A percentile compares a stretch with the other conserved stretches of the same genome.
Evolutionary conservation across 768 basidiomycete genomes (phyloP).

Genomic region (Dictyophora rubrovolvata): DNA sequence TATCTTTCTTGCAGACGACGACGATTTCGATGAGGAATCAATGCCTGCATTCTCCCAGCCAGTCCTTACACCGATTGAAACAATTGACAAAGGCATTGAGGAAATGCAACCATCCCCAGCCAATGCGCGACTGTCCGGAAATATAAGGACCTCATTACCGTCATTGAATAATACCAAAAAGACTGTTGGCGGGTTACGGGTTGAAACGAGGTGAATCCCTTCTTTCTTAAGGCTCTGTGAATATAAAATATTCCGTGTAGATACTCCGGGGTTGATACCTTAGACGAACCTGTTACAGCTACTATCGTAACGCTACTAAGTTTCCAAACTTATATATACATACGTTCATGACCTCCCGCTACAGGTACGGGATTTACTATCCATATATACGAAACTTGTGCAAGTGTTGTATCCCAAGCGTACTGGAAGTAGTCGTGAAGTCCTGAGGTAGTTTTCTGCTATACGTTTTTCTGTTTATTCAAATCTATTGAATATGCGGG

Average conservation of each 20-base stretch:
- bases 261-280: slow-evolving; percentile 75
- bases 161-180: slow-evolving; percentile 39
- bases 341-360: background rate
- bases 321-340: background rate
- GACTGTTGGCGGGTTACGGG: slow-evolving; percentile 74
- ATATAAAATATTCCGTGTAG: slow-evolving; percentile 24
- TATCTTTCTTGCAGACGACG: slow-evolving; percentile 44
- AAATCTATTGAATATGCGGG: background rate
- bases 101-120: slow-evolving; percentile 41
- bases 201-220: slow-evolving; percentile 69
- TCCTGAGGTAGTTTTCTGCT: slow-evolving; percentile 45
- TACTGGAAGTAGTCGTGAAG: slow-evolving; percentile 62
- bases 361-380: slow-evolving; percentile 78
- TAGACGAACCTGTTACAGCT: slow-evolving; percentile 82
- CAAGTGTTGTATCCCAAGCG: slow-evolving; percentile 86
- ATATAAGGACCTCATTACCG: slow-evolving; percentile 48
- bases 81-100: slow-evolving; percentile 57
- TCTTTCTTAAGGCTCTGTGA: background rate
- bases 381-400: slow-evolving; percentile 85
- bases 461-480: background rate
- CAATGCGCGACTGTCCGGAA: slow-evolving; percentile 47
- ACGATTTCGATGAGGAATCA: slow-evolving; percentile 72
- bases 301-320: slow-evolving; percentile 63
- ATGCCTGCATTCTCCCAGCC: slow-evolving; percentile 75
- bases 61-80: slow-evolving; percentile 27